Evolutionary conservation across 2,329 filamentous ascomycete genomes (phyloP), one percentile per base, ranked within the genome.

Genomic region (Acarospora socialis): DNA sequence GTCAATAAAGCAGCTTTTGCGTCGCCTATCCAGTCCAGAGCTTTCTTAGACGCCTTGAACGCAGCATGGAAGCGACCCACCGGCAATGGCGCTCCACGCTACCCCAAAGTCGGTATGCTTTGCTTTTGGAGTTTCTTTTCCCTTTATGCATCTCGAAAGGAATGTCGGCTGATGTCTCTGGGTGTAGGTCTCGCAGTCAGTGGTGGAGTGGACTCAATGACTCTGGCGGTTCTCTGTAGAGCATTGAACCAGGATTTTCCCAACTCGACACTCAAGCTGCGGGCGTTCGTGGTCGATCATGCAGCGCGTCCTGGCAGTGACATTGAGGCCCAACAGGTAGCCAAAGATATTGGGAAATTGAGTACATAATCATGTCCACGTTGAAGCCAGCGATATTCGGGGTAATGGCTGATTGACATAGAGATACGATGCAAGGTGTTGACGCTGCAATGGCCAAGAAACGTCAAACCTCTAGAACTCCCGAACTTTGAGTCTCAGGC

Each of bases 141-240:
- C 8, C 13, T 18, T 30, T 27, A 13, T 10, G 15, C 7, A 14
- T 12, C 8, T 8, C 15, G 4, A 15, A 30, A 15, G 12, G 15
- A 17, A n/a, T n/a, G n/a, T n/a, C n/a, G n/a, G n/a, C n/a, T n/a
- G n/a, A n/a, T n/a, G n/a, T n/a, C n/a, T n/a, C n/a, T n/a, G n/a
- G 12, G 15, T 10, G 10, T 40, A 81, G 77, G 68, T 33, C 60
- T 95, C 37, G 90, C 86, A 10, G 64, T 95, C 39, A 94, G 86
- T 49, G 90, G 90, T 15, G 90, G 90, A 5, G 81, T 90, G 22
- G 90, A 98, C 55, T 95, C 87, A n/a, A 98, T 95, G 86, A 87
- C 87, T 17, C 63, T 98, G 38, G 83, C 84, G 34, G 74, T 65
- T 38, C 66, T 95, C 21, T 81, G 80, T 50, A 66, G 63, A 29